phyloP scores from a whole-genome alignment of 2,329 filamentous ascomycete species.

The Aspergillus bombycis region DNA sequence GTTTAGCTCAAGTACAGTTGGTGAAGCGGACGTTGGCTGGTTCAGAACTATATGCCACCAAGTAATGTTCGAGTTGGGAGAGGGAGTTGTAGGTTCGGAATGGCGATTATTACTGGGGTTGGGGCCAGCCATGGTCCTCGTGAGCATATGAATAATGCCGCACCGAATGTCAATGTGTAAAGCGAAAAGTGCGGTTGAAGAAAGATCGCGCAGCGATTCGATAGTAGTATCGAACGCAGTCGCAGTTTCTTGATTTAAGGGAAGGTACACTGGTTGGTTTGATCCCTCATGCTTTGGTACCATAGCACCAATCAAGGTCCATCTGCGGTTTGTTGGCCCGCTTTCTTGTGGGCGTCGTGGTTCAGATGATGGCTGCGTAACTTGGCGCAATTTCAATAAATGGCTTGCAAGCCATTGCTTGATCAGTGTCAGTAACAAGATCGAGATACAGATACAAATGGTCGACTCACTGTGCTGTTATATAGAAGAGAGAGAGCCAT shows the following conservation, averaged over 20 bases:
- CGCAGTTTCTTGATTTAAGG: constrained; percentile 83
- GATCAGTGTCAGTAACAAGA: constrained; percentile 17
- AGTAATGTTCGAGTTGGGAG: constrained; percentile 74
- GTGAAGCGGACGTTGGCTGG: constrained; percentile 50
- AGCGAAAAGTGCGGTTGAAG: constrained; percentile 76
- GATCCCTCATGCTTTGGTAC: constrained; percentile 56
- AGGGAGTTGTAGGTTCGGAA: constrained; percentile 49
- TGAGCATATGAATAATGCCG: constrained; percentile 79
- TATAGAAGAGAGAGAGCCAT: constrained; percentile 84
- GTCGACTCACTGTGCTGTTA: constrained; percentile 73
- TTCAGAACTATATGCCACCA: constrained; percentile 49
- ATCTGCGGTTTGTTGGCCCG: constrained; percentile 67
- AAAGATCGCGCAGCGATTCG: constrained; percentile 78
- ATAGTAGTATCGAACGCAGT: constrained; percentile 87
- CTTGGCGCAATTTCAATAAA: constrained; percentile 77
- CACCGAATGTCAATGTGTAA: constrained; percentile 87
- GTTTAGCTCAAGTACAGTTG: constrained; percentile 81
- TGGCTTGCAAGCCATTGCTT: constrained; percentile 88
- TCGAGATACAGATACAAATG: not conserved
- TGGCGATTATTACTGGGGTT: constrained; percentile 43
- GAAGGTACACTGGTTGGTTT: constrained; percentile 74
- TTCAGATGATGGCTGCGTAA: constrained; percentile 72
- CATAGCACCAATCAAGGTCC: constrained; percentile 77
- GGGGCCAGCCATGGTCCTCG: constrained; percentile 63
- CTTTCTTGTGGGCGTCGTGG: constrained; percentile 46